Base-by-base conservation (phyloP, 2,329 filamentous ascomycete genomes). In the Xylaria digitata region DNA sequence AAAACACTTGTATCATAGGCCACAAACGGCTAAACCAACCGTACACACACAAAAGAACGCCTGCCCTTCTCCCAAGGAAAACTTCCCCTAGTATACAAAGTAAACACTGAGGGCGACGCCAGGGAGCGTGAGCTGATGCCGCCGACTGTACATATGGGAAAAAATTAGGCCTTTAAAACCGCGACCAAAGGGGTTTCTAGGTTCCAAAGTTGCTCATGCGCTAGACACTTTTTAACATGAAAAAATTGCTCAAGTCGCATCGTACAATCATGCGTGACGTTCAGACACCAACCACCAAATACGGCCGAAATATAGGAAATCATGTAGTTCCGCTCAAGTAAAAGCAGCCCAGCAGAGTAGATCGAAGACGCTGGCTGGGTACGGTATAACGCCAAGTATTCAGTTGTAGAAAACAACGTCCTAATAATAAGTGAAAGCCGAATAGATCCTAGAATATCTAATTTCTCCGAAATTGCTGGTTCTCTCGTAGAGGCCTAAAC, bases 51-150 rank as follows among this genome's bases (percentile, higher is more conserved):
- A 66, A 60, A 72, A 71, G 11, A 65, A 65, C 62, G 61, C 64
- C 64, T 61, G 61, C 64, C 64, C 65, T 23, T 30, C 37, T 54
- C 55, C 26, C 54, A 23, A 34, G 26, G 49, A 61, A 43, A 49
- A 30, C 15, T 43, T 34, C 55, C 58, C 69, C 66, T 75, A 67
- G 60, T 75, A 72, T 74, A 75, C 60, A 72, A 68, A 71, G n/a
- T 65, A 67, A 70, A 70, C 49, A 63, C 66, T 65, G 59, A 66
- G 66, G 42, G 55, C 54, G 55, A 70, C 61, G 65, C 68, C 50
- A 64, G 59, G 50, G 55, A 71, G 63, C 63, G 63, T 67, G 67
- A 65, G 71, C 54, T 70, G 67, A 67, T 72, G 49, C 60, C 50
- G 54, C 62, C 52, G 50, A 70, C 64, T 55, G 63, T 59, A 65